Evolutionary conservation across 345 rosid genomes (phyloP), one percentile per base, ranked within the genome.

Genomic region (Garcia nutans): DNA sequence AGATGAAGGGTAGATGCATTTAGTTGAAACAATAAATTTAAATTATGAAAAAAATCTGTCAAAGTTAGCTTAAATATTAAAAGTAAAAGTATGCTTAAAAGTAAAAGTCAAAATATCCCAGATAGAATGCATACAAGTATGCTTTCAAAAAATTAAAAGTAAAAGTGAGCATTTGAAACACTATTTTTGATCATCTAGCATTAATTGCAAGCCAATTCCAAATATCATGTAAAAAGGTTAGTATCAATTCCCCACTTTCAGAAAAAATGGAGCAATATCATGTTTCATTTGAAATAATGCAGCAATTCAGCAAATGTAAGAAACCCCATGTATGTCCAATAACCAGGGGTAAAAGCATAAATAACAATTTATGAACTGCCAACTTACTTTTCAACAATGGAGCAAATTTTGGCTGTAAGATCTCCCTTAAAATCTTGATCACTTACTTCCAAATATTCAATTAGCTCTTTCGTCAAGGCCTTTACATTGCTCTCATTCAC

Each of bases 351-450:
- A 73, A 74, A 77, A 41, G 24, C 52, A 47, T 58, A 19, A 44
- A 11, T 58, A 37, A 22, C 45, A 15, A 75, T 49, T 70, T 13
- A 74, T 59, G 65, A 76, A 75, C 58, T 66, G 74, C 59, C 50
- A 72, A 84, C 97, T 89, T 87, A 96, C 99, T 91, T 96, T 86
- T 93, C 99, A 71, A 93, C 93, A 45, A 96, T 89, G 72, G 94
- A 90, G 86, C 99, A 96, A 74, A 96, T 92, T 86, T 93, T 96
- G 81, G 95, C 99, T 66, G 98, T 92, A 83, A 96, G 99, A 86
- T 93, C 97, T 80, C 87, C 98, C 85, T 92, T 96, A 81, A 96
- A 96, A 23, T 96, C 99, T 89, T 86, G 91, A 73, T 93, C 99
- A 42, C 97, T 92, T 79, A 91, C 87, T 96, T 93, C 97, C 90